These are phyloP conservation scores for Microthlaspi erraticum DNA, from an alignment of 345 rosid species.

Conservation along the genomic window DNA sequence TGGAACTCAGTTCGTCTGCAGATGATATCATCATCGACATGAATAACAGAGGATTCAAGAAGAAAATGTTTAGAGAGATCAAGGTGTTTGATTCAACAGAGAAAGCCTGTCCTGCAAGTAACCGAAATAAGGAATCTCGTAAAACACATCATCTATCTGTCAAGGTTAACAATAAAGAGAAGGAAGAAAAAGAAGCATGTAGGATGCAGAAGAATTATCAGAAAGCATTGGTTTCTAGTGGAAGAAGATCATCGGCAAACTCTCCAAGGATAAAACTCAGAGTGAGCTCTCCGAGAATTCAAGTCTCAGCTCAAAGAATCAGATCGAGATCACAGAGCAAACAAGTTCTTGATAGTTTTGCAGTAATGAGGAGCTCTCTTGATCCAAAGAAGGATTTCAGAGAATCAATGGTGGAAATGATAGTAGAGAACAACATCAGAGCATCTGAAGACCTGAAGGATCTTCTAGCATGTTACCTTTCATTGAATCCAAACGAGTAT, in stretches of 20 bases:
- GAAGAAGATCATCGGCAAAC: constrained; percentile 44
- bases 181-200: background rate
- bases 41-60: constrained; percentile 28
- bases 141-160: constrained; percentile 16
- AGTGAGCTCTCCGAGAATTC: constrained; percentile 58
- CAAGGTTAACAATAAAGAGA: constrained; percentile 17
- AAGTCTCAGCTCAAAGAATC: constrained; percentile 44
- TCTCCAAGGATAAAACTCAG: constrained; percentile 52
- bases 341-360: constrained; percentile 51
- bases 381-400: constrained; percentile 85
- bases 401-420: constrained; percentile 94
- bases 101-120: constrained; percentile 38
- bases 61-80: constrained; percentile 37
- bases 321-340: constrained; percentile 38
- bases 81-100: constrained; percentile 36
- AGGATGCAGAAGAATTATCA: constrained; percentile 28
- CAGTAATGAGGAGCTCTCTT: constrained; percentile 67
- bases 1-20: constrained; percentile 19
- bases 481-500: constrained; percentile 65
- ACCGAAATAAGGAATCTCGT: constrained; percentile 2
- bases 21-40: constrained; percentile 49
- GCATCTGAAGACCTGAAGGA: constrained; percentile 67
- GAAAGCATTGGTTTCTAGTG: constrained; percentile 14
- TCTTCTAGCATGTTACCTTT: constrained; percentile 80
- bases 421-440: constrained; percentile 68